These are phyloP conservation scores for Seminavis robusta DNA, from an alignment of 108 stramenopile species.

Conservation along the genomic window DNA sequence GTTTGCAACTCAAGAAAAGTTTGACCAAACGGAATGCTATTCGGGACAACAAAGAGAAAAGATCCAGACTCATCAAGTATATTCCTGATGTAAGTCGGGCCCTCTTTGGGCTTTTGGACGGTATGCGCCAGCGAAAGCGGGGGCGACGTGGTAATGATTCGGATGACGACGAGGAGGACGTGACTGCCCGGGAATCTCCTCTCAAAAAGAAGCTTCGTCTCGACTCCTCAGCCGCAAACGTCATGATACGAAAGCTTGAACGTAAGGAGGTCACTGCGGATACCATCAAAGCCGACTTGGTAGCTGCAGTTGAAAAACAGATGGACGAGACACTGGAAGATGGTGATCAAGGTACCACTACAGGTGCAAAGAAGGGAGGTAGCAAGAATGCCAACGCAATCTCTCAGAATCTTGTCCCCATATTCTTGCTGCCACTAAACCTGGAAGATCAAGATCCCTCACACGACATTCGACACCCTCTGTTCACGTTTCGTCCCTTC, in stretches of 20 bases:
- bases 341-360: constrained; percentile 10
- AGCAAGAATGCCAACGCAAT: constrained; percentile 13
- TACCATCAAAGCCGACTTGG: constrained; percentile 36
- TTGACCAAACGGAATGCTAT: constrained; percentile 72
- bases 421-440: constrained; percentile 68
- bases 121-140: constrained; percentile 60
- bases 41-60: constrained; percentile 75
- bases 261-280: constrained; percentile 46
- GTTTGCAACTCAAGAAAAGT: constrained; percentile 69
- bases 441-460: constrained; percentile 23
- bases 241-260: constrained; percentile 41
- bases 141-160: constrained; percentile 43
- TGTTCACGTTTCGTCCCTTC: constrained; percentile 75
- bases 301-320: constrained; percentile 63
- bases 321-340: constrained; percentile 35
- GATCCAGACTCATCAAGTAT: constrained; percentile 72
- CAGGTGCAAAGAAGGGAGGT: constrained; percentile 17
- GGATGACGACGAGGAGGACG: not conserved
- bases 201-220: constrained; percentile 29
- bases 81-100: constrained; percentile 78
- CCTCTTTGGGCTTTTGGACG: constrained; percentile 64
- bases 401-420: constrained; percentile 26
- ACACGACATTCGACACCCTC: constrained; percentile 53
- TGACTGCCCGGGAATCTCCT: constrained; percentile 26
- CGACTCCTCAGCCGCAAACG: constrained; percentile 1